Conservation (phyloP, 768 basidiomycete species). For the Saitozyma podzolica region DNA sequence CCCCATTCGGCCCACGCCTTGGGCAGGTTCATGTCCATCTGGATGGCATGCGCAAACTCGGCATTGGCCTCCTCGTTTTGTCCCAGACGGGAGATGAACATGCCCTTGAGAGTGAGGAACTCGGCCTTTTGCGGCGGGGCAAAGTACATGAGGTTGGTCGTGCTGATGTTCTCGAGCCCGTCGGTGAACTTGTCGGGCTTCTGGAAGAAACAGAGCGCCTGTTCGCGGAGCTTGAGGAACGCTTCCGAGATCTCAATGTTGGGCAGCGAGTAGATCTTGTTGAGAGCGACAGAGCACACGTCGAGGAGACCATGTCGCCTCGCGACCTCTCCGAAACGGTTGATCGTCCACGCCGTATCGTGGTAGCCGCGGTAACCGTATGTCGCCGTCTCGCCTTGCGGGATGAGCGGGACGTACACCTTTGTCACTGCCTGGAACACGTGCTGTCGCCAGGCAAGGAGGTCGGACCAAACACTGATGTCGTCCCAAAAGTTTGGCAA, state of each 20-base stretch:
- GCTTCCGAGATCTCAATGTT: conserved; percentile 99
- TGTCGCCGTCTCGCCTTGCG: conserved; percentile 54
- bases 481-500: conserved; percentile 95
- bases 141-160: conserved; percentile 98
- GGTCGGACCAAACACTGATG: conserved; percentile 96
- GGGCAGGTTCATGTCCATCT: conserved; percentile 88
- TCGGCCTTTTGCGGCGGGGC: conserved; percentile 92
- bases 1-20: conserved; percentile 99
- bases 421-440: conserved; percentile 97
- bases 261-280: conserved; percentile 96
- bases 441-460: conserved; percentile 99
- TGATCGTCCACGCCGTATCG: conserved; percentile 99
- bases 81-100: conserved; percentile 89
- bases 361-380: conserved; percentile 95
- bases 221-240: conserved; percentile 96
- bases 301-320: conserved; percentile 94
- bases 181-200: conserved; percentile 89
- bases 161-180: conserved; percentile 97
- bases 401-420: conserved; percentile 87
- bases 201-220: conserved; percentile 97
- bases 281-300: conserved; percentile 89
- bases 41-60: conserved; percentile 92
- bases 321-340: conserved; percentile 97
- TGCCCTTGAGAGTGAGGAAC: conserved; percentile 96
- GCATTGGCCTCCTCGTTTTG: conserved; percentile 85